Conservation (phyloP, 1,284 basidiomycete genomes). For the Trametes hirsuta region DNA sequence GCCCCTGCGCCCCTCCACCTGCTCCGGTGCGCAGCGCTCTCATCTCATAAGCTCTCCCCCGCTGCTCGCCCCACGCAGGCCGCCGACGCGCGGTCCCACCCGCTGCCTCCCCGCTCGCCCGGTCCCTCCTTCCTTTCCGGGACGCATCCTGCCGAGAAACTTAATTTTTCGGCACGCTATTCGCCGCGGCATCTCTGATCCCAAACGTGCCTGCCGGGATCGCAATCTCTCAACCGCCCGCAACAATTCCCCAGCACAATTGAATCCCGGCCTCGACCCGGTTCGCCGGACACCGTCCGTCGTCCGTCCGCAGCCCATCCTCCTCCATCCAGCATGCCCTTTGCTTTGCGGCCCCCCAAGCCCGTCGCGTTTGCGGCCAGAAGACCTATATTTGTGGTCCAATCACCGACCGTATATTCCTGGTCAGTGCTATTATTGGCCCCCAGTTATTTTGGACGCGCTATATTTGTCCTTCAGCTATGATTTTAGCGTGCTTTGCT, state of each 20-base stretch:
- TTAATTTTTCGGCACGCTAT: conserved; percentile 12
- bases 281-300: background rate
- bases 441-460: conserved; percentile 5
- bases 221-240: conserved; percentile 7
- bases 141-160: conserved; percentile 2
- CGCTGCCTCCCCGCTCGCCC: background rate
- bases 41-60: conserved; percentile 1
- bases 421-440: conserved; percentile 11
- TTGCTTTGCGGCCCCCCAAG: conserved; percentile 7
- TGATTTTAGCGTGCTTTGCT: conserved; percentile 3
- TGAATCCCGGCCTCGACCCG: conserved; percentile 5
- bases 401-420: conserved; percentile 13
- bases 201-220: conserved; percentile 5
- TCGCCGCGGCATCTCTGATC: conserved; percentile 19
- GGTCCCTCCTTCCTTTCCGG: background rate
- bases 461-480: conserved; percentile 9
- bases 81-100: background rate
- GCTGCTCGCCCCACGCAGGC: background rate
- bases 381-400: background rate
- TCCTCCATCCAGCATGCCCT: background rate
- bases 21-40: background rate
- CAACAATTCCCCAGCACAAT: background rate
- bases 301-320: background rate
- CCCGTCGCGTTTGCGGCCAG: conserved; percentile 2
- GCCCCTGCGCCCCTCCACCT: background rate